phyloP scores from a whole-genome alignment of 1,284 basidiomycete species.

The Omphalotus olearius region DNA sequence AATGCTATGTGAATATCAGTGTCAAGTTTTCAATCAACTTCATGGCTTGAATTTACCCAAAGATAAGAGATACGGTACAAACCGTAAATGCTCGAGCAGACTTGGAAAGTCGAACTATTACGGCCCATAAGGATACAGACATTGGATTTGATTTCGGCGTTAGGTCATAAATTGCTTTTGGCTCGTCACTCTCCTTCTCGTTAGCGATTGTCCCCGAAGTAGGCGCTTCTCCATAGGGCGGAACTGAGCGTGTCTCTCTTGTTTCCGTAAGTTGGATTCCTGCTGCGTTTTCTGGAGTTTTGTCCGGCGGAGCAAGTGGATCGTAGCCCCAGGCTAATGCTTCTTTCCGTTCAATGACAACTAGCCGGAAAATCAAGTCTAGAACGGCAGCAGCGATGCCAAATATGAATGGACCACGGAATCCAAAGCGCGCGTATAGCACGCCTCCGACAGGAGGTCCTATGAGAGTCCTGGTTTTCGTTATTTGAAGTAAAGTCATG shows the following conservation, averaged over 20 bases:
- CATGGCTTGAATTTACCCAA: constrained; percentile 42
- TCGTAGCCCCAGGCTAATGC: constrained; percentile 52
- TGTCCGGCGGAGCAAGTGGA: constrained; percentile 26
- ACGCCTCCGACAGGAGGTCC: constrained; percentile 70
- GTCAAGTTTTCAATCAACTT: background rate
- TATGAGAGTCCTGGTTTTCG: constrained; percentile 37
- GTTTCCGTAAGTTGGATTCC: constrained; percentile 4
- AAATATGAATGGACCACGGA: constrained; percentile 73
- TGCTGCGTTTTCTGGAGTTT: constrained; percentile 4
- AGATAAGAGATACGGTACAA: constrained; percentile 49
- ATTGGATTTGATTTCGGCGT: background rate
- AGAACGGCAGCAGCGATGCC: constrained; percentile 53
- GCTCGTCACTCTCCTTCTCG: background rate
- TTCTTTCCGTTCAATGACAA: constrained; percentile 61
- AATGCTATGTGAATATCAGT: constrained; percentile 33
- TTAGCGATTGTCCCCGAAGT: background rate
- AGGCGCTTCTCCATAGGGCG: background rate
- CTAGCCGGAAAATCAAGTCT: constrained; percentile 59
- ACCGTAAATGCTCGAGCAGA: constrained; percentile 56
- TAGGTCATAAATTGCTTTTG: background rate
- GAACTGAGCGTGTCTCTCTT: background rate
- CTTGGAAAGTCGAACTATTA: constrained; percentile 42
- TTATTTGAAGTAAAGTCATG: background rate
- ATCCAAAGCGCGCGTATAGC: constrained; percentile 65
- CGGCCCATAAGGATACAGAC: constrained; percentile 32